Conservation (phyloP, 164 flowering plant genomes). For the Umbellularia californica region DNA sequence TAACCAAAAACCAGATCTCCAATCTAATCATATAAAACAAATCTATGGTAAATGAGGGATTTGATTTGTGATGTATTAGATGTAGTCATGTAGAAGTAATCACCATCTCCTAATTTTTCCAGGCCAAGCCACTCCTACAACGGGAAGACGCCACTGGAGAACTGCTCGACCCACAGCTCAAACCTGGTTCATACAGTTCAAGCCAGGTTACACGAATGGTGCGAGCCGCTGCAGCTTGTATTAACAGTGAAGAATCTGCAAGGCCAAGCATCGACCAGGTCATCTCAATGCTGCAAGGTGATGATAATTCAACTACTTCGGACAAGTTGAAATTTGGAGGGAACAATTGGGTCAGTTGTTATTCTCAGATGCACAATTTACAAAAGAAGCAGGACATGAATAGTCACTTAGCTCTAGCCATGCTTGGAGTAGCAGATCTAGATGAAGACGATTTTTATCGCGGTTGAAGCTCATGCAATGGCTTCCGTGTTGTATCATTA, state of each 20-base stretch:
- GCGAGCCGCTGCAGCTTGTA: constrained; percentile 68
- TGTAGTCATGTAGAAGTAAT: too few relatives aligned
- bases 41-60: too few relatives aligned
- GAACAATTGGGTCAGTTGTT: constrained; percentile 12
- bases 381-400: constrained; percentile 58
- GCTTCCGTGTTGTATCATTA: background rate
- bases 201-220: constrained; percentile 46
- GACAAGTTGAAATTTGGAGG: too few relatives aligned
- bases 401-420: constrained; percentile 73
- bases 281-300: constrained; percentile 51
- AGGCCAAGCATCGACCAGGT: constrained; percentile 61
- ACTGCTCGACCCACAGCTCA: constrained; percentile 58
- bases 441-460: constrained; percentile 50
- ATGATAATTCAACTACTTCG: constrained; percentile 20
- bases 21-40: too few relatives aligned
- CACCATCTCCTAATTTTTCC: background rate
- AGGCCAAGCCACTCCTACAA: constrained; percentile 77
- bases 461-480: background rate
- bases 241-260: constrained; percentile 59
- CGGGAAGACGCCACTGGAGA: constrained; percentile 36
- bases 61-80: too few relatives aligned
- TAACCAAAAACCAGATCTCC: too few relatives aligned
- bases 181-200: constrained; percentile 31
- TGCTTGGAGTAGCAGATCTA: constrained; percentile 80
- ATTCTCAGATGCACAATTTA: constrained; percentile 23